A percentile compares a stretch with the other conserved stretches of the same genome.
Conservation (phyloP, 345 rosid genomes). For the Pistacia vera region DNA sequence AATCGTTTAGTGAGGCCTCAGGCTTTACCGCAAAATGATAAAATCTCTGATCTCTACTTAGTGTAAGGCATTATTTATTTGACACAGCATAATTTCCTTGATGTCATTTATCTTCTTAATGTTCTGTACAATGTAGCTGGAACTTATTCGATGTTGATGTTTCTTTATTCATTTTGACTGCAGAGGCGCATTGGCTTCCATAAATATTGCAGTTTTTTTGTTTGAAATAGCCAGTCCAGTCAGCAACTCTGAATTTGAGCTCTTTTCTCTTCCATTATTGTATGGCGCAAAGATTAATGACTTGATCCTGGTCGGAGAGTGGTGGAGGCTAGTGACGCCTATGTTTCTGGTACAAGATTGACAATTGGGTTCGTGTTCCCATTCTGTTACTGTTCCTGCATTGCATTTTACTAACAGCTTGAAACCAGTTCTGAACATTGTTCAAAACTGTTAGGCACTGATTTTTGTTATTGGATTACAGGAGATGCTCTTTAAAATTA, state of each 20-base stretch:
- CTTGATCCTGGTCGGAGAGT: constrained; percentile 82
- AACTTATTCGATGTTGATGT: not conserved
- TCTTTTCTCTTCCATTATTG: constrained; percentile 67
- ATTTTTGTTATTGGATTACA: too few relatives aligned
- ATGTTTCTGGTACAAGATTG: constrained; percentile 99
- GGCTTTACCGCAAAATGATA: constrained; percentile 40
- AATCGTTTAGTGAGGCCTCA: constrained; percentile 27
- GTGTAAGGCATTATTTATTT: constrained; percentile 37
- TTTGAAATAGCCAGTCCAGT: constrained; percentile 86
- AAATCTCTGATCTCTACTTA: constrained; percentile 63
- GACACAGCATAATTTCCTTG: not conserved
- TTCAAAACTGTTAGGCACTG: too few relatives aligned
- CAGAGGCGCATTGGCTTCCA: constrained; percentile 70
- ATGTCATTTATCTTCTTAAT: not conserved
- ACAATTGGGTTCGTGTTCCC: constrained; percentile 81
- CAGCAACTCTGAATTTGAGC: constrained; percentile 58
- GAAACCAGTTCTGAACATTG: too few relatives aligned
- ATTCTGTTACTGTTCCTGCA: constrained; percentile 34
- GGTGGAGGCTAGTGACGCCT: constrained; percentile 98
- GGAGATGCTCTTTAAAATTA: too few relatives aligned
- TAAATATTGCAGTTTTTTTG: constrained; percentile 78
- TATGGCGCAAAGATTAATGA: constrained; percentile 92
- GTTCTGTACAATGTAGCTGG: not conserved
- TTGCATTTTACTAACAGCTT: not conserved
- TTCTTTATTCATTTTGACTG: constrained; percentile 26